These are phyloP conservation scores for Leccinum ochraceum DNA, from an alignment of 768 basidiomycete genomes.

Conservation along the genomic window DNA sequence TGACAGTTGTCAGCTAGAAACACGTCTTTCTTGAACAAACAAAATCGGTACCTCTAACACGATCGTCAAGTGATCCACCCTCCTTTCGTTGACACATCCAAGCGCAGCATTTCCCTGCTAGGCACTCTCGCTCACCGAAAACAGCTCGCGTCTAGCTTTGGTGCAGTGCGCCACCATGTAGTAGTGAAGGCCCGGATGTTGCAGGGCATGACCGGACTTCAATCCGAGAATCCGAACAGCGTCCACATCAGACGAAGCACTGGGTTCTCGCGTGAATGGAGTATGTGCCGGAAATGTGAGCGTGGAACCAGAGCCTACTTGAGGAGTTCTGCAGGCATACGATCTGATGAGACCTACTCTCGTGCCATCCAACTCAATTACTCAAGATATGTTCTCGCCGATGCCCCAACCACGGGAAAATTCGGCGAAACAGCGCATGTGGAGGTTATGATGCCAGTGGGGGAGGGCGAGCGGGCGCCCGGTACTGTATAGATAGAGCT, in stretches of 20 bases:
- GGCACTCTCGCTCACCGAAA: constrained; percentile 39
- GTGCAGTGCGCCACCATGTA: constrained; percentile 89
- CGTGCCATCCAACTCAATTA: constrained; percentile 97
- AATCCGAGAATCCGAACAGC: constrained; percentile 62
- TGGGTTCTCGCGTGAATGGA: constrained; percentile 20
- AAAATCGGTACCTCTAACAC: constrained; percentile 70
- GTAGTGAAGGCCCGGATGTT: constrained; percentile 86
- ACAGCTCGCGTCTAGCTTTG: constrained; percentile 55
- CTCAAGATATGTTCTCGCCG: constrained; percentile 91
- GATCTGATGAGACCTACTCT: constrained; percentile 61
- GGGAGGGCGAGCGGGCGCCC: constrained; percentile 80
- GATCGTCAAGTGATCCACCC: constrained; percentile 83
- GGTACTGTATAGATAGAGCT: constrained; percentile 88
- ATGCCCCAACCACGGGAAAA: constrained; percentile 93
- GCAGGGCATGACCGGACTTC: constrained; percentile 81
- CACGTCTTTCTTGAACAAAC: neutral
- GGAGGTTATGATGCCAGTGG: constrained; percentile 67
- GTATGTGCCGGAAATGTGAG: constrained; percentile 51
- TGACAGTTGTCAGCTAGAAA: neutral
- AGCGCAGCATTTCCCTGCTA: constrained; percentile 51
- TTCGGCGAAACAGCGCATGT: constrained; percentile 83
- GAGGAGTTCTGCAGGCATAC: constrained; percentile 86
- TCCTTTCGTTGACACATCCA: constrained; percentile 86
- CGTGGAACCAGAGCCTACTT: constrained; percentile 69
- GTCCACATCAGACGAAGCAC: constrained; percentile 51